Evolutionary conservation across 129 eudicot species (phyloP), one percentile per base, ranked within the genome.

Genomic region (Flaveria sonorensis): DNA sequence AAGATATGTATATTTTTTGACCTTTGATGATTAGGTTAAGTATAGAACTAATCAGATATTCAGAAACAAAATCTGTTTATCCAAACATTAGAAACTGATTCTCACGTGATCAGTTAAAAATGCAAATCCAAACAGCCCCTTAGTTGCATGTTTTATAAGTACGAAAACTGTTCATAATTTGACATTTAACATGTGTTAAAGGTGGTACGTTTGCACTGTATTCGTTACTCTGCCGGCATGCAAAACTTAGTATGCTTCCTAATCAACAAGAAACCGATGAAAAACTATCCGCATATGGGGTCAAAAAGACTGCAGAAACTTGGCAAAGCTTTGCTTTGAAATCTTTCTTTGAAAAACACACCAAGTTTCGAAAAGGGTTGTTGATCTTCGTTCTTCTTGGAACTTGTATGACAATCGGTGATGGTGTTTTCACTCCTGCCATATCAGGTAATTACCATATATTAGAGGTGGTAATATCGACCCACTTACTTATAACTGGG

Each of bases 151-250:
- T 39, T 71, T 10, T 51, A 51, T 57, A 60, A 77, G 28, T 42
- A 26, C 10, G 43, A 12, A 73, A 66, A 47, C 5, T 28, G n/a
- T 24, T 40, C 10, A 70, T 76, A 4, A 46, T 7, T 42, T 71
- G 32, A 53, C 75, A 32, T 36, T 59, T 67, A 6, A 26, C 72
- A 42, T 47, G 67, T 80, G 50, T 56, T 83, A 36, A 71, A 89
- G 96, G 97, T 71, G 97, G 97, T 32, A 87, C 95, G 21, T 91
- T 91, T 91, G 97, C 97, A 10, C 78, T 91, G 73, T 91, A 89
- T 72, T 91, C 97, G 12, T 81, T 91, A 60, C 84, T 91, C 43
- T 91, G 97, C 79, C 83, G 94, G 71, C 94, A 91, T 61, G 95
- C 97, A 20, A 85, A 81, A 67, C 70, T 91, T 10, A 77, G 97